Evolutionary conservation across 495 filamentous ascomycete genomes (phyloP).

Genomic region (Aspergillus sclerotiicarbonarius): DNA sequence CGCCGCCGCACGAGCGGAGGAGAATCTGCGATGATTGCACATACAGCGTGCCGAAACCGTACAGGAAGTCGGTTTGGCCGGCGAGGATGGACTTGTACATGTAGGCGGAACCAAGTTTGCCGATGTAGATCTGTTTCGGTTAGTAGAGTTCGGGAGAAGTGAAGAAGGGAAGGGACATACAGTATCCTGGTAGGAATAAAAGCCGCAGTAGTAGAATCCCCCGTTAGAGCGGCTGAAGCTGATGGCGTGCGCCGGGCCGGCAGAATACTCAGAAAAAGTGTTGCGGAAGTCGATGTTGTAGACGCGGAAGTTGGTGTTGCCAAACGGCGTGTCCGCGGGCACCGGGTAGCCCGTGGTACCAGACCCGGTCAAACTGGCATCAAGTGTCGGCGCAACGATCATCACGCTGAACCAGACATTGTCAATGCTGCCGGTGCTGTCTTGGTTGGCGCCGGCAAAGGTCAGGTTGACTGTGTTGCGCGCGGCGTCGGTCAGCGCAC

Average conservation of each 20-base stretch:
- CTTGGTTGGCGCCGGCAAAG: slow-evolving; percentile 48
- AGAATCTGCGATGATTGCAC: slow-evolving; percentile 41
- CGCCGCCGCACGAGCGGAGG: slow-evolving; percentile 57
- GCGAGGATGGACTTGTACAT: slow-evolving; percentile 53
- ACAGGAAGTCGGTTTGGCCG: slow-evolving; percentile 61
- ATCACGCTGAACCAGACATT: slow-evolving; percentile 57
- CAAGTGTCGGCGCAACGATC: slow-evolving; percentile 55
- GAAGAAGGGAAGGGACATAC: slow-evolving; percentile 32
- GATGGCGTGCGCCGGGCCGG: slow-evolving; percentile 54
- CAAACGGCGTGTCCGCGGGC: slow-evolving; percentile 55
- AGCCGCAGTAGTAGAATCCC: slow-evolving; percentile 57
- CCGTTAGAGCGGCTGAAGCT: slow-evolving; percentile 56
- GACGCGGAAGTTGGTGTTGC: slow-evolving; percentile 53
- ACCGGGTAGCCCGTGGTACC: slow-evolving; percentile 57
- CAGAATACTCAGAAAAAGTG: slow-evolving; percentile 50
- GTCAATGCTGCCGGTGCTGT: slow-evolving; percentile 45
- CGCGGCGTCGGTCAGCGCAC: slow-evolving; percentile 28
- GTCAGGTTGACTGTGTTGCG: slow-evolving; percentile 49
- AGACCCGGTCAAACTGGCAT: slow-evolving; percentile 53
- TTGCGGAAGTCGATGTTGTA: slow-evolving; percentile 63
- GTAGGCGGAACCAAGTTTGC: slow-evolving; percentile 60
- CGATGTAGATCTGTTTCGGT: slow-evolving; percentile 50
- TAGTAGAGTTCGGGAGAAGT: slow-evolving; percentile 5
- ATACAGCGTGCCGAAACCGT: slow-evolving; percentile 54
- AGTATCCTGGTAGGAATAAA: slow-evolving; percentile 61